Conservation (phyloP, 768 basidiomycete genomes). For the Exidia glandulosa region DNA sequence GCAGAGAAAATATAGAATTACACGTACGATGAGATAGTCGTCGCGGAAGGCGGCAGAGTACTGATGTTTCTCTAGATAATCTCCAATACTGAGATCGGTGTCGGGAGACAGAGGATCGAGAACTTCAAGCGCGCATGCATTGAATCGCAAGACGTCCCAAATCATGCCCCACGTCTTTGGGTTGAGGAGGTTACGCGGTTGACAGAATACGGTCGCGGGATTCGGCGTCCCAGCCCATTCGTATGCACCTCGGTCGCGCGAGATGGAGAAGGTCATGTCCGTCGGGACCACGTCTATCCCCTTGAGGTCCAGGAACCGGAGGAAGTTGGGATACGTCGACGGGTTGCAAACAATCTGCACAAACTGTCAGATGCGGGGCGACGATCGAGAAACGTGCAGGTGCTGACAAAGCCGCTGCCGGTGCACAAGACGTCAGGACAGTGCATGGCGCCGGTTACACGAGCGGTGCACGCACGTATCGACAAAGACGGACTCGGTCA, state of each 20-base stretch:
- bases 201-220: constrained; percentile 53
- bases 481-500: constrained; percentile 36
- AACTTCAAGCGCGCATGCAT: constrained; percentile 48
- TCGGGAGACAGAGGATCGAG: constrained; percentile 15
- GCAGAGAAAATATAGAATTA: too few relatives aligned
- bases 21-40: constrained; percentile 63
- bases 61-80: constrained; percentile 47
- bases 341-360: constrained; percentile 67
- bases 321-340: constrained; percentile 67
- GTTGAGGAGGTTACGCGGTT: constrained; percentile 47
- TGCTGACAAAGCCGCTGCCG: too few relatives aligned
- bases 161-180: constrained; percentile 62
- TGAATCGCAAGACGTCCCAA: constrained; percentile 63
- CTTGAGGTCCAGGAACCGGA: constrained; percentile 47
- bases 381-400: not conserved
- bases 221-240: constrained; percentile 66
- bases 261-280: constrained; percentile 71
- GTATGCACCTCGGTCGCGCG: constrained; percentile 54
- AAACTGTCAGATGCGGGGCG: not conserved
- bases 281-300: constrained; percentile 43
- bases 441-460: not conserved
- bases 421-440: constrained; percentile 40
- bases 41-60: constrained; percentile 61
- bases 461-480: constrained; percentile 47
- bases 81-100: constrained; percentile 34